Evolutionary conservation across 2,329 filamentous ascomycete genomes (phyloP).

Genomic region (Alternaria panax): DNA sequence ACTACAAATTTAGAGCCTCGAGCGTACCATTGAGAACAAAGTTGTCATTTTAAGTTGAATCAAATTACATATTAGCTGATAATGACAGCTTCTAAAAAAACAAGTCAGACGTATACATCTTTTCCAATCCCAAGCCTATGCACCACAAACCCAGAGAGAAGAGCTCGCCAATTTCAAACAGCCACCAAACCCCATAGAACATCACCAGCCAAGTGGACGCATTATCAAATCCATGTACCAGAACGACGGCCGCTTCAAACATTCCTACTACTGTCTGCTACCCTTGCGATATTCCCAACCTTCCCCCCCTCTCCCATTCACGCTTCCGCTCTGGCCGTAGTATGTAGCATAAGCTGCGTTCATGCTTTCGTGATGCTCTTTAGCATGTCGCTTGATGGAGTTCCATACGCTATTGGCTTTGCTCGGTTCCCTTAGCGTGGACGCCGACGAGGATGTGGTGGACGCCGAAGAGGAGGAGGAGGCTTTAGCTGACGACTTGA

Average conservation of each 20-base stretch:
- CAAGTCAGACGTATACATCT: background rate
- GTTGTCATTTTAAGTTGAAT: too few species aligned
- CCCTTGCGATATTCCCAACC: conserved; percentile 30
- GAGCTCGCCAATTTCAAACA: background rate
- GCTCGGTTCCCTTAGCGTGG: conserved; percentile 2
- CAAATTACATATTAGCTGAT: too few species aligned
- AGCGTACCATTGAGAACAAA: too few species aligned
- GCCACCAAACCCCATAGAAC: background rate
- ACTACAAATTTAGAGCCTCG: too few species aligned
- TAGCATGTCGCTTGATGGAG: conserved; percentile 26
- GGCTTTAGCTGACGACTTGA: conserved; percentile 14
- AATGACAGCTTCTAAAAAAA: background rate
- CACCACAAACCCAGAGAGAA: background rate
- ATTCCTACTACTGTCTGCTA: background rate
- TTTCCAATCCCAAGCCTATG: background rate
- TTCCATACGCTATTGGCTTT: conserved; percentile 20
- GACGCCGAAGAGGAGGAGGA: conserved; percentile 10
- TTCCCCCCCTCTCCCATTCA: conserved; percentile 7
- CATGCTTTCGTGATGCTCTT: conserved; percentile 32
- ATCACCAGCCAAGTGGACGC: background rate
- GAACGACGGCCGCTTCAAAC: background rate
- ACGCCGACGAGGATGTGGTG: conserved; percentile 1
- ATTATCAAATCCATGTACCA: background rate
- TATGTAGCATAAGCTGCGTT: conserved; percentile 30
- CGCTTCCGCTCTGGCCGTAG: conserved; percentile 25